Conservation (phyloP, 352 stramenopile species). For the Pythium apleroticum region DNA sequence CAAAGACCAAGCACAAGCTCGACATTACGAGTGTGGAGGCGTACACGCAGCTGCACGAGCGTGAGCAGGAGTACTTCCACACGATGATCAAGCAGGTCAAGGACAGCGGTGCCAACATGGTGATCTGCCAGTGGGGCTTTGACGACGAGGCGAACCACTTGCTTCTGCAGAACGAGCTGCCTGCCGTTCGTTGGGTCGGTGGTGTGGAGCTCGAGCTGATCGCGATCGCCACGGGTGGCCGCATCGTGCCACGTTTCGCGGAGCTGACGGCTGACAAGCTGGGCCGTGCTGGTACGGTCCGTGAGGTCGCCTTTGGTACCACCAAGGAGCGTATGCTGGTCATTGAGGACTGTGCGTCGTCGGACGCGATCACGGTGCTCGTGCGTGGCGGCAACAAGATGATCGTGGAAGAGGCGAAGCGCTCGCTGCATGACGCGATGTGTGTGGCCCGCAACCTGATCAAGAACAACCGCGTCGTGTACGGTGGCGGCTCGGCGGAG, state of each 20-base stretch:
- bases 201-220: constrained; percentile 99
- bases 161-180: constrained; percentile 96
- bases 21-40: constrained; percentile 98
- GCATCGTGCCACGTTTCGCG: constrained; percentile 98
- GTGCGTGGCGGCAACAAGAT: constrained; percentile 99
- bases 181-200: constrained; percentile 98
- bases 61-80: constrained; percentile 99
- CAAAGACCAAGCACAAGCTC: constrained; percentile 99
- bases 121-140: constrained; percentile 99
- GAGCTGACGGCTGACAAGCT: constrained; percentile 98
- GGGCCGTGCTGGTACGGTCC: constrained; percentile 91
- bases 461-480: constrained; percentile 99
- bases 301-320: constrained; percentile 97
- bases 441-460: constrained; percentile 99
- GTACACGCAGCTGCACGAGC: constrained; percentile 96
- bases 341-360: constrained; percentile 98
- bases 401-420: constrained; percentile 99
- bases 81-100: constrained; percentile 99
- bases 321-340: constrained; percentile 98
- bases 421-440: constrained; percentile 99
- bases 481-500: constrained; percentile 97
- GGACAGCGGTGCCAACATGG: constrained; percentile 97
- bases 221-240: constrained; percentile 97
- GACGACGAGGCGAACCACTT: constrained; percentile 99
- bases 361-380: constrained; percentile 98